Base-by-base conservation (phyloP, 2,329 filamentous ascomycete genomes). In the Colletotrichum sp. region DNA sequence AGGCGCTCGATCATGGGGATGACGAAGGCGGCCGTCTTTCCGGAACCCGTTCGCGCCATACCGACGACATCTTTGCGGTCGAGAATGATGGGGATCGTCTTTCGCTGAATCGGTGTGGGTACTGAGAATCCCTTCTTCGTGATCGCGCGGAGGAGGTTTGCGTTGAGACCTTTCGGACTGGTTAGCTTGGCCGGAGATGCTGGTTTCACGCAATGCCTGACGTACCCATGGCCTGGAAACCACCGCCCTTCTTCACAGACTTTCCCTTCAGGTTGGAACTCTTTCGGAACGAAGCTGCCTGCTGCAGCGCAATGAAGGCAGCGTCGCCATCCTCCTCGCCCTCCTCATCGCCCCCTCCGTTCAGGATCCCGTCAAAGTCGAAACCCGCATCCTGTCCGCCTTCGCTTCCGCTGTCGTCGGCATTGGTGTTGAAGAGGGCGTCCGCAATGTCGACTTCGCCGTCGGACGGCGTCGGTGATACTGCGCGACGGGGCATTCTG, bases 21-120 rank as follows among this genome's bases (percentile, higher is more conserved):
- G 30, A 99, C 96, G 84, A 99, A 99, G 26, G 97, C 97, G 2
- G 96, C 97, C 2, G 98, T 99, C 88, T 99, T 99, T 87, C 97
- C 97, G 24, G 96, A 99, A 83, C 97, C 97, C n/a, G 98, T 99
- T 79, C 98, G 91, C 9, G 97, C 97, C 97, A 99, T 99, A 79
- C 96, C 98, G 28, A 99, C 96, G n/a, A 99, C 95, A 89, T 99
- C 97, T 85, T 96, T 95, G 70, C 94, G 92, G 77, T 98, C 94
- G 80, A 99, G 89, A 71, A 99, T 92, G 71, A 99, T 88, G 6
- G 97, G 98, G 64, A 99, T 98, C 3, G 97, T 95, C 86, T 99
- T 99, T 79, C 97, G 92, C 87, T 99, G 97, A 84, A 99, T 99
- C 0, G 97, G 97, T 0, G 97, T 99, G 6, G 98, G 98, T 4